Conservation (phyloP, 768 basidiomycete species). For the Pleurotus djamor region DNA sequence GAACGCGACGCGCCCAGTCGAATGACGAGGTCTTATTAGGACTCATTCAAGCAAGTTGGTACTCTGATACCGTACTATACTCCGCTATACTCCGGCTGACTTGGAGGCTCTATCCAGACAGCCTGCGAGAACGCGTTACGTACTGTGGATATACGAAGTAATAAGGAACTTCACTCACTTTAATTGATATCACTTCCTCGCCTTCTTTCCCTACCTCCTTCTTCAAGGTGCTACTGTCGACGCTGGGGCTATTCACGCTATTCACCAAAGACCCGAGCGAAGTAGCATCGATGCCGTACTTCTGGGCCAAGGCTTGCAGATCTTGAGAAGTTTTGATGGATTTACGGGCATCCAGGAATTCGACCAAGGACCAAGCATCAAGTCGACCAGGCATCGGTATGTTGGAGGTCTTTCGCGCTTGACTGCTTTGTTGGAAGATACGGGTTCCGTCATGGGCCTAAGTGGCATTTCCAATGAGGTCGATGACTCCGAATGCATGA, state of each 20-base stretch:
- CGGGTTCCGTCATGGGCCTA: conserved; percentile 28
- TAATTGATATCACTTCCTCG: conserved; percentile 47
- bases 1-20: too few species aligned
- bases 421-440: conserved; percentile 51
- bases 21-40: too few species aligned
- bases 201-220: conserved; percentile 51
- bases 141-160: not conserved
- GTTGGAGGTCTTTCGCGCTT: conserved; percentile 40
- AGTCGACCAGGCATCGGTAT: conserved; percentile 47
- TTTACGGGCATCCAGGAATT: conserved; percentile 67
- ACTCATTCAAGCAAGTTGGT: too few species aligned
- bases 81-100: too few species aligned
- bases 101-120: not conserved
- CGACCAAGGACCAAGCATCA: conserved; percentile 47
- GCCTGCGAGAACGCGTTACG: not conserved
- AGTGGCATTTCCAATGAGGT: not conserved
- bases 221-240: conserved; percentile 42
- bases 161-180: conserved; percentile 33
- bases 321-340: conserved; percentile 33
- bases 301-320: conserved; percentile 46
- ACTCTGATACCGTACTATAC: too few species aligned
- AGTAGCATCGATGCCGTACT: conserved; percentile 52
- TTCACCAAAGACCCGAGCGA: conserved; percentile 51
- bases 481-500: conserved; percentile 3
- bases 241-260: conserved; percentile 65